phyloP scores from a whole-genome alignment of 768 basidiomycete genomes.

The Leccinum arenicola region DNA sequence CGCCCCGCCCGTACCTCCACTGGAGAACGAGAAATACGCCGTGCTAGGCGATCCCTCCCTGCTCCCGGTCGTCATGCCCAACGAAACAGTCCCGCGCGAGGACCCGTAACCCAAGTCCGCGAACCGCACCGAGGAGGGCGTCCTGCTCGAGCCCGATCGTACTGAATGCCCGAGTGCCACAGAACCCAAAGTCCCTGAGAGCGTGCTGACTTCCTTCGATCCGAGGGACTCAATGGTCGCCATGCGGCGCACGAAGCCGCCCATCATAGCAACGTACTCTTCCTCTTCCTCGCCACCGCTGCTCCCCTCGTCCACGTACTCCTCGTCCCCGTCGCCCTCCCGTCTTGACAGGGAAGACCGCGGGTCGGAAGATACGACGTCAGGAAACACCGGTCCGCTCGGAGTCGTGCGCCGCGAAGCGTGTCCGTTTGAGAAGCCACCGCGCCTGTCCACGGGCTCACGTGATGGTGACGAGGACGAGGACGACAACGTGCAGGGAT shows the following conservation, averaged over 20 bases:
- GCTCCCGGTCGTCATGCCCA: not conserved
- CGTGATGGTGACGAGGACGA: not conserved
- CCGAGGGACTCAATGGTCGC: slow-evolving; percentile 79
- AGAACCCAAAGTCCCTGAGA: slow-evolving; percentile 30
- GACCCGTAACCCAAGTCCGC: slow-evolving; percentile 9
- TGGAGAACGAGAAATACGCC: slow-evolving; percentile 26
- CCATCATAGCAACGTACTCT: slow-evolving; percentile 54
- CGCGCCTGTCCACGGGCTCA: not conserved
- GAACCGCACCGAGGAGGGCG: slow-evolving; percentile 26
- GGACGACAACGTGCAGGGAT: not conserved
- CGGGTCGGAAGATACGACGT: slow-evolving; percentile 18
- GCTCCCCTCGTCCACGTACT: slow-evolving; percentile 3
- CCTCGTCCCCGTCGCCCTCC: not conserved
- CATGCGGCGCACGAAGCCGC: slow-evolving; percentile 68
- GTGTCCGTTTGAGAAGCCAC: not conserved
- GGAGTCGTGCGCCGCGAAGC: slow-evolving; percentile 1
- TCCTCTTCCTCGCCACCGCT: slow-evolving; percentile 27
- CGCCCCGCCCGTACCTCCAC: slow-evolving; percentile 12
- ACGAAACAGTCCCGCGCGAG: not conserved
- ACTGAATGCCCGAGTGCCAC: slow-evolving; percentile 23
- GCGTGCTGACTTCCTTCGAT: slow-evolving; percentile 49
- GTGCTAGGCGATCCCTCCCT: slow-evolving; percentile 21
- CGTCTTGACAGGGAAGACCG: slow-evolving; percentile 10
- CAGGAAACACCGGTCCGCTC: slow-evolving; percentile 1
- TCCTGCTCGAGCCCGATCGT: slow-evolving; percentile 23